These are phyloP conservation scores for Debaryomyces sp. DNA, from an alignment of 1,139 yeast genomes.

Conservation along the genomic window DNA sequence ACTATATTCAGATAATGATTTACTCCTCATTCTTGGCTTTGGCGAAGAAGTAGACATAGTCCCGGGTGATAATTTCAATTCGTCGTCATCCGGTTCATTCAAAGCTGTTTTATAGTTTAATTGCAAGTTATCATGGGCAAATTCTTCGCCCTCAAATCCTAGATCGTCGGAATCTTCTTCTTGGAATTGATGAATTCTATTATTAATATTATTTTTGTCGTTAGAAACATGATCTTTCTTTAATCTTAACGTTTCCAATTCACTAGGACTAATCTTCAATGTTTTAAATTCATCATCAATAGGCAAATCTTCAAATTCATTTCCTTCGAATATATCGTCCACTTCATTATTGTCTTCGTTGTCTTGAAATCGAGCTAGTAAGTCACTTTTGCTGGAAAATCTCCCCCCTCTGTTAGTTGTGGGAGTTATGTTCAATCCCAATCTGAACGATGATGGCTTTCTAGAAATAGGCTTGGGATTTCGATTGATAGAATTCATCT, in stretches of 20 bases:
- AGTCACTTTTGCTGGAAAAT: slow-evolving; percentile 13
- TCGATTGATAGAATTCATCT: slow-evolving; percentile 10
- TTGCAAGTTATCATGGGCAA: not conserved
- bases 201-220: not conserved
- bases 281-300: slow-evolving; percentile 29
- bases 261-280: slow-evolving; percentile 20
- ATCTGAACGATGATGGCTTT: slow-evolving; percentile 14
- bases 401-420: slow-evolving; percentile 2
- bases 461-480: slow-evolving; percentile 9
- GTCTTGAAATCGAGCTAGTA: slow-evolving; percentile 15
- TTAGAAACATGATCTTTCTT: not conserved
- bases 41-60: slow-evolving; percentile 30
- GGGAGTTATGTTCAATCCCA: slow-evolving; percentile 13
- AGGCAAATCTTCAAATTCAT: slow-evolving; percentile 29
- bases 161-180: slow-evolving; percentile 7
- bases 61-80: slow-evolving; percentile 19
- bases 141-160: not conserved
- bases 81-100: slow-evolving; percentile 6
- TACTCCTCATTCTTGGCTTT: slow-evolving; percentile 15
- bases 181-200: slow-evolving; percentile 2
- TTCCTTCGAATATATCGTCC: slow-evolving; percentile 13
- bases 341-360: slow-evolving; percentile 9
- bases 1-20: slow-evolving; percentile 38
- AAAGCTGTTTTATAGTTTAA: slow-evolving; percentile 2
- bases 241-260: slow-evolving; percentile 17